These are phyloP conservation scores for Gloeostereum incarnatum DNA, from an alignment of 768 basidiomycete species.

Conservation along the genomic window DNA sequence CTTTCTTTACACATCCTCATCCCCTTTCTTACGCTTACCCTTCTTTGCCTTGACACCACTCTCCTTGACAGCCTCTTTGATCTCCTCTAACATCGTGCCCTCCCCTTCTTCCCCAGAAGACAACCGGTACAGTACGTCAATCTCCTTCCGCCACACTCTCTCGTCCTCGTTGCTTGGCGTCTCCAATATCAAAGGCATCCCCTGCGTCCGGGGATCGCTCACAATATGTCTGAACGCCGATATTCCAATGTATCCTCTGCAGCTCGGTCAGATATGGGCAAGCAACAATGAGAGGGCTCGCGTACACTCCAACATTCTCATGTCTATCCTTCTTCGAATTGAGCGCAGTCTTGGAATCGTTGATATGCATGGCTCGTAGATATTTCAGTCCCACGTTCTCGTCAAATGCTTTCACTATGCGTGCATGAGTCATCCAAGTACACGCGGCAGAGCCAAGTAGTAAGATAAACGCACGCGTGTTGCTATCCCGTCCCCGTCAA, in stretches of 20 bases:
- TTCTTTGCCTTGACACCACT: slow-evolving; percentile 6
- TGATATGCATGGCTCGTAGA: slow-evolving; percentile 77
- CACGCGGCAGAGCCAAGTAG: not conserved
- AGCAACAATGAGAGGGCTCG: slow-evolving; percentile 7
- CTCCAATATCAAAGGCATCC: slow-evolving; percentile 76
- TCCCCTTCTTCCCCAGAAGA: slow-evolving; percentile 13
- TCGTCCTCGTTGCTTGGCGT: slow-evolving; percentile 65
- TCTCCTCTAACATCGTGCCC: slow-evolving; percentile 2
- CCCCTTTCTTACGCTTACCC: slow-evolving; percentile 5
- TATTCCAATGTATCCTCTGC: slow-evolving; percentile 62
- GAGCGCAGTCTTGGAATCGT: slow-evolving; percentile 65
- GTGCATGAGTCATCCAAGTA: not conserved
- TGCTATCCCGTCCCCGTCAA: not conserved
- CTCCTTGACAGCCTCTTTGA: slow-evolving; percentile 9
- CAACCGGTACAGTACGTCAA: slow-evolving; percentile 45
- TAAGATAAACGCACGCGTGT: slow-evolving; percentile 9
- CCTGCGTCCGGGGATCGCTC: slow-evolving; percentile 54
- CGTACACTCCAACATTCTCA: slow-evolving; percentile 78
- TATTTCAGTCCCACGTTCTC: slow-evolving; percentile 61
- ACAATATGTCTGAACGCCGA: slow-evolving; percentile 56
- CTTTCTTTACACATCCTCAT: slow-evolving; percentile 2
- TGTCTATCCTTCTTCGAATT: slow-evolving; percentile 71
- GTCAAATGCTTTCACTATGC: slow-evolving; percentile 55
- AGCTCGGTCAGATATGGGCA: not conserved
- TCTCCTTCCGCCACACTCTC: slow-evolving; percentile 63